Evolutionary conservation across 805 yeast species (phyloP).

Genomic region (Saturnispora diversa): DNA sequence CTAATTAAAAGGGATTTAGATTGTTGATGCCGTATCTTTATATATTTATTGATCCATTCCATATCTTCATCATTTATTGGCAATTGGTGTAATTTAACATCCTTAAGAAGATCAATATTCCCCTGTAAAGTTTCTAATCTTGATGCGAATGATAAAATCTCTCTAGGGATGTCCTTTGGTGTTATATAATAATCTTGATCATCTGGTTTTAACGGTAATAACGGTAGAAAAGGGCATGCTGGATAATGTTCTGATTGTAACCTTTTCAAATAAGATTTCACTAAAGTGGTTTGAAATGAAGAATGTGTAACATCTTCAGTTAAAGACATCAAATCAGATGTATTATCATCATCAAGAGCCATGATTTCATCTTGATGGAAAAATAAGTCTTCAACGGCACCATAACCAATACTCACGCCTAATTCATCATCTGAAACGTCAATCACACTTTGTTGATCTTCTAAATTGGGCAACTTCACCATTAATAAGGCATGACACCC

Average conservation of each 20-base stretch:
- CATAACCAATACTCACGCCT: conserved; percentile 9
- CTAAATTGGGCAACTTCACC: conserved; percentile 16
- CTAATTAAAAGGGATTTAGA: conserved; percentile 11
- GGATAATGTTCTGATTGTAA: conserved; percentile 25
- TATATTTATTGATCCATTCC: conserved; percentile 6
- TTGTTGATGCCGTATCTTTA: conserved; percentile 11
- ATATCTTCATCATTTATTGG: conserved; percentile 4
- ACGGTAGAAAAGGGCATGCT: conserved; percentile 19
- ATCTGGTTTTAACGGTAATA: conserved; percentile 14
- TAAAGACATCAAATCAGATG: conserved; percentile 15
- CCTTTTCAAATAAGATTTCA: conserved; percentile 22
- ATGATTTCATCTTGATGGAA: neutral
- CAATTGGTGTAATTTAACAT: conserved; percentile 9
- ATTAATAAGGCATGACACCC: conserved; percentile 28
- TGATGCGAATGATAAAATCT: conserved; percentile 16
- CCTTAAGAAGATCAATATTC: conserved; percentile 14
- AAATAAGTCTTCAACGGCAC: conserved; percentile 7
- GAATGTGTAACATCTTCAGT: neutral
- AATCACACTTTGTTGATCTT: neutral
- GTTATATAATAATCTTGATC: conserved; percentile 22
- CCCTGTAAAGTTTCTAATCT: conserved; percentile 15
- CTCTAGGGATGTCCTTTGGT: conserved; percentile 23
- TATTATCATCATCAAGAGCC: conserved; percentile 16
- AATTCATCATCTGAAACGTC: conserved; percentile 12
- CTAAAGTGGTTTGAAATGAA: conserved; percentile 19